Evolutionary conservation across 495 filamentous ascomycete species (phyloP), one percentile per base, ranked within the genome.

Genomic region (Penicillium daleae): DNA sequence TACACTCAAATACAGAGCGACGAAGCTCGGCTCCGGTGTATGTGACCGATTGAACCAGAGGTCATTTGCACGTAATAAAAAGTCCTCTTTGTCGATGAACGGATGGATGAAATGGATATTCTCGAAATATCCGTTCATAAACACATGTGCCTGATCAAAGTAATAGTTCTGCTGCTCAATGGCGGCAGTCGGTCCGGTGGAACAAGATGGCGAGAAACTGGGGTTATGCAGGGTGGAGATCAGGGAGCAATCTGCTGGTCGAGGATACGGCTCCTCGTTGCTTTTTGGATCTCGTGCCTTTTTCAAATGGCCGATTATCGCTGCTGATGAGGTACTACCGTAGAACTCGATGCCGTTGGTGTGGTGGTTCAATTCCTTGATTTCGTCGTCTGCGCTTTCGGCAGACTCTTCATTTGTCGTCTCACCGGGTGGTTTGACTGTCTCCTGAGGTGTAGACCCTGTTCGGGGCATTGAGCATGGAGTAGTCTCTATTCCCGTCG

Each of bases 91-190:
- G 50, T 79, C 76, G 48, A 79, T 76, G 1, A 79, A 67, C 22
- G 77, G 77, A 26, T 79, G 76, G 32, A 79, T 74, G 52, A 76
- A 77, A 48, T 79, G 77, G 6, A 79, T 73, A 53, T 77, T 77
- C 59, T 77, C 74, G 50, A 79, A 79, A 62, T 79, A 79, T 6
- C 75, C 77, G 63, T 74, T 77, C 67, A 79, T 79, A 35, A 79
- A 79, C 1, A 74, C 60, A 63, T 79, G 74, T 2, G 77, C 77
- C 24, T 77, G 71, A 10, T 77, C 75, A 27, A 79, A 77, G 46
- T 79, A 78, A 50, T 75, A 79, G 31, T 77, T 78, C 4, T 73
- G 69, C 17, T 70, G 70, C 31, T 77, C 63, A 22, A 66, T 59
- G 9, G 62, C 37, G 7, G 64, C 60, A 6, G 61, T 46, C 12